phyloP scores from a whole-genome alignment of 2,329 filamentous ascomycete genomes.

The Scytalidium lignicola region DNA sequence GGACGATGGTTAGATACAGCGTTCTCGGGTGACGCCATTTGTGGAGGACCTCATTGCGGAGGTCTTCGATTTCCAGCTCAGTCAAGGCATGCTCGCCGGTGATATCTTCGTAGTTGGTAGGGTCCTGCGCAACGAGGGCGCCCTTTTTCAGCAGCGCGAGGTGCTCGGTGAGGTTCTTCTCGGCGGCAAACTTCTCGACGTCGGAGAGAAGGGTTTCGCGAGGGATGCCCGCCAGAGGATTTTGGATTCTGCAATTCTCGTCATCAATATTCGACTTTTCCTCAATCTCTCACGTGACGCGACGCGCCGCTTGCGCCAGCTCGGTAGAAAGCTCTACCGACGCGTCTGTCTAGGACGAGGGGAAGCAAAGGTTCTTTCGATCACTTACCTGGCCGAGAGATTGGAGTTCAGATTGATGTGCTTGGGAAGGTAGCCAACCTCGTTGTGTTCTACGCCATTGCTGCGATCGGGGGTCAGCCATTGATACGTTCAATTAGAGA shows the following conservation, averaged over 20 bases:
- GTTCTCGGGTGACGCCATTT: slow-evolving; percentile 61
- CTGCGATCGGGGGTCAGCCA: background rate
- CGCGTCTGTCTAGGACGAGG: no score
- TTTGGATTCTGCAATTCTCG: slow-evolving; percentile 41
- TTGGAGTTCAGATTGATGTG: slow-evolving; percentile 19
- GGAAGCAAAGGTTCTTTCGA: background rate
- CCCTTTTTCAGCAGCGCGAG: slow-evolving; percentile 58
- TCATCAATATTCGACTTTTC: slow-evolving; percentile 43
- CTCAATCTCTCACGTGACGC: slow-evolving; percentile 36
- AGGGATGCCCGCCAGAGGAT: slow-evolving; percentile 51
- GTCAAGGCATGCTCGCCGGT: slow-evolving; percentile 50
- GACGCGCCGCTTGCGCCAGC: slow-evolving; percentile 44
- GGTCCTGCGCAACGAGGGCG: slow-evolving; percentile 69
- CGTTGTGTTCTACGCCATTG: background rate
- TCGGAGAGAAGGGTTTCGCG: slow-evolving; percentile 44
- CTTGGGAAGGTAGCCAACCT: slow-evolving; percentile 1
- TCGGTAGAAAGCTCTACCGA: slow-evolving; percentile 35
- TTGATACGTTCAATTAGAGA: background rate
- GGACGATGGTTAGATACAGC: slow-evolving; percentile 61
- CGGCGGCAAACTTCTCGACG: slow-evolving; percentile 56
- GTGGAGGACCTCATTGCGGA: slow-evolving; percentile 60
- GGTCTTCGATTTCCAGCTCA: slow-evolving; percentile 52
- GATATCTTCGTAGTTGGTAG: slow-evolving; percentile 56
- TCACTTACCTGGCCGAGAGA: slow-evolving; percentile 15
- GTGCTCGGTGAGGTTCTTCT: slow-evolving; percentile 54